These are phyloP conservation scores for Cicer judaicum DNA, from an alignment of 306 rosid species.

Conservation along the genomic window DNA sequence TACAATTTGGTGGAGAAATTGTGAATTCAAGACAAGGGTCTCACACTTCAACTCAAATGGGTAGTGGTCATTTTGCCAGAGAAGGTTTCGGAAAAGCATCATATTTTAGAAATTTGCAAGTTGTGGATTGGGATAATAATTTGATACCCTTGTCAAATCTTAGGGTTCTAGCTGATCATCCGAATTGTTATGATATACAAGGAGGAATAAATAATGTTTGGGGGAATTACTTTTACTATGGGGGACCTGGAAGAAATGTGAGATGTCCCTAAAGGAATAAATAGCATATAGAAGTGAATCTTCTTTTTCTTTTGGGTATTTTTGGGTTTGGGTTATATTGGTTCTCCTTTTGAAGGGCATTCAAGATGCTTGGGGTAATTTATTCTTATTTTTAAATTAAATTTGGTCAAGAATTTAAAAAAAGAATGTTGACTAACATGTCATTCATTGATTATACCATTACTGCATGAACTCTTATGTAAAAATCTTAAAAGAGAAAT, in stretches of 20 bases:
- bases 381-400: constrained; percentile 52
- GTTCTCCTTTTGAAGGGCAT: constrained; percentile 54
- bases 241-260: constrained; percentile 95
- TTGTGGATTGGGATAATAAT: constrained; percentile 93
- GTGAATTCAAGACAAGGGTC: constrained; percentile 76
- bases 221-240: constrained; percentile 96
- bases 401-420: constrained; percentile 37
- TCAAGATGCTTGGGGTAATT: constrained; percentile 61
- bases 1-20: constrained; percentile 88
- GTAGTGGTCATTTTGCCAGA: constrained; percentile 86
- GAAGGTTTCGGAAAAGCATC: constrained; percentile 94
- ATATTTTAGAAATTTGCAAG: constrained; percentile 78
- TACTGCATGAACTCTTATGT: constrained; percentile 56
- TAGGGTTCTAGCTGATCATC: constrained; percentile 87
- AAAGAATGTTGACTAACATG: constrained; percentile 54
- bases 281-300: constrained; percentile 43
- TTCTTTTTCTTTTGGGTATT: constrained; percentile 34
- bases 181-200: constrained; percentile 91
- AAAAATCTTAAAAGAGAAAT: constrained; percentile 63
- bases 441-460: constrained; percentile 62
- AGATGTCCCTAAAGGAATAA: constrained; percentile 72
- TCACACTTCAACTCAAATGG: constrained; percentile 93
- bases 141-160: constrained; percentile 76
- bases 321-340: constrained; percentile 65
- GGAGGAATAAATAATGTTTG: constrained; percentile 87